phyloP scores from a whole-genome alignment of 345 rosid species.

The Citrus sp. region DNA sequence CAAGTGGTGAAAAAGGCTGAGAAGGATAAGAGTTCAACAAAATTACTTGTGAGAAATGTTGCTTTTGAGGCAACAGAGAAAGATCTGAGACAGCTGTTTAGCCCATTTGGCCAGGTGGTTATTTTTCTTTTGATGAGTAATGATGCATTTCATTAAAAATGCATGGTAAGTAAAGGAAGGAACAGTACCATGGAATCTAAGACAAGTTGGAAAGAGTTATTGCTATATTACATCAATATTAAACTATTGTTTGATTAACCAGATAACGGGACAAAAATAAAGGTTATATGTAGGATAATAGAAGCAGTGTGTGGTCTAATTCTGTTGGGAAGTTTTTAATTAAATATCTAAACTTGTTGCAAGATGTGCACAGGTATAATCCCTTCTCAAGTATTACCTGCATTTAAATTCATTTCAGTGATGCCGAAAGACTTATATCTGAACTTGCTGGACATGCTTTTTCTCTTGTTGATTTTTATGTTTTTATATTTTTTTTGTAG shows the following conservation, averaged over 20 bases:
- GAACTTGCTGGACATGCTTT: background rate
- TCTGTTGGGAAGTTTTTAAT: background rate
- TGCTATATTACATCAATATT: too few relatives aligned
- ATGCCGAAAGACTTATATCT: background rate
- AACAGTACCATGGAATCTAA: too few relatives aligned
- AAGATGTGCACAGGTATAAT: background rate
- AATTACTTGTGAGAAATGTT: conserved; percentile 81
- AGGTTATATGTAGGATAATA: background rate
- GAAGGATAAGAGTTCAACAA: conserved; percentile 67
- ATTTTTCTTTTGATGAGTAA: background rate
- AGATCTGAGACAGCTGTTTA: conserved; percentile 82
- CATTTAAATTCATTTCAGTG: background rate
- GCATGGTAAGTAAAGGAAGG: too few relatives aligned
- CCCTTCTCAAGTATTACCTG: background rate
- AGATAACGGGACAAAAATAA: too few relatives aligned
- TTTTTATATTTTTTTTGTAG: conserved; percentile 31
- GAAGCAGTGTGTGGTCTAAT: too few relatives aligned
- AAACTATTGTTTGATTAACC: too few relatives aligned
- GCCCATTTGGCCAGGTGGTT: conserved; percentile 92
- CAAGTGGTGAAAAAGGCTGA: conserved; percentile 43
- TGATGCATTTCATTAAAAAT: background rate
- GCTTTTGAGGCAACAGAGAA: conserved; percentile 95
- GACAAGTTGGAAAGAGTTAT: too few relatives aligned
- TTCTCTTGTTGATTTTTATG: background rate
- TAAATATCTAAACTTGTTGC: background rate